Percentiles rank a stretch among this genome's conserved stretches.
Conservation (phyloP, 352 stramenopile species). For the Pythium scleroteichum region DNA sequence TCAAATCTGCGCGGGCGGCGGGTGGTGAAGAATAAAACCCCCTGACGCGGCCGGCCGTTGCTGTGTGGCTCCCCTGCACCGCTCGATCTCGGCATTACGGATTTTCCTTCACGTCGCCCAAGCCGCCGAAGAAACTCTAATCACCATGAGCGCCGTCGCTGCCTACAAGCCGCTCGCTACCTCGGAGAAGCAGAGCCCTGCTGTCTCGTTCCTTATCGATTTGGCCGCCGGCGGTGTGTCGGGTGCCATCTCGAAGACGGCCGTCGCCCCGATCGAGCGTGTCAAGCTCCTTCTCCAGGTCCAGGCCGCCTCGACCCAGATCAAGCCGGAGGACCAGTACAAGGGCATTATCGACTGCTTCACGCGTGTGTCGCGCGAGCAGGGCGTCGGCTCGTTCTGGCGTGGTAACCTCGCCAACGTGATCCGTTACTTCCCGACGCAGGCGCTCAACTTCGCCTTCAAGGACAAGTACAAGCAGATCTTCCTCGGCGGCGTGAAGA, state of each 20-base stretch:
- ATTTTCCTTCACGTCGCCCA: constrained; percentile 81
- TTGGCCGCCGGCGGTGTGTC: constrained; percentile 85
- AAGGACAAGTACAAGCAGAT: constrained; percentile 94
- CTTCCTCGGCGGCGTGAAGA: constrained; percentile 88
- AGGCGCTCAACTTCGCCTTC: constrained; percentile 93
- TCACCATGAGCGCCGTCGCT: constrained; percentile 76
- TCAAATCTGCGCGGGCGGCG: constrained; percentile 31
- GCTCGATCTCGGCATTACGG: constrained; percentile 51
- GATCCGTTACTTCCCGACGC: constrained; percentile 92
- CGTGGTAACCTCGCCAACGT: constrained; percentile 92
- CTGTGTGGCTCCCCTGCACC: constrained; percentile 4
- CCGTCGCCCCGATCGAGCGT: constrained; percentile 89
- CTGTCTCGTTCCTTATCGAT: constrained; percentile 76
- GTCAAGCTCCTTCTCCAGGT: constrained; percentile 93
- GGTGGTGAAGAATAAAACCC: constrained; percentile 55
- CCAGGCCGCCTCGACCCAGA: constrained; percentile 88
- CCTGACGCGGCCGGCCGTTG: constrained; percentile 13
- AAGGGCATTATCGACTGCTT: constrained; percentile 92
- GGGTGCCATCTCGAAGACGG: constrained; percentile 90
- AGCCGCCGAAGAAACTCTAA: constrained; percentile 52
- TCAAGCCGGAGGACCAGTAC: constrained; percentile 92
- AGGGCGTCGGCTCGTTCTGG: constrained; percentile 90
- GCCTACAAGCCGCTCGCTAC: constrained; percentile 82
- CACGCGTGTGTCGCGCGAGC: constrained; percentile 85
- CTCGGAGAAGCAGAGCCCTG: constrained; percentile 54